These are phyloP conservation scores for Hyaloscypha finlandica DNA, from an alignment of 495 filamentous ascomycete genomes.

Conservation along the genomic window DNA sequence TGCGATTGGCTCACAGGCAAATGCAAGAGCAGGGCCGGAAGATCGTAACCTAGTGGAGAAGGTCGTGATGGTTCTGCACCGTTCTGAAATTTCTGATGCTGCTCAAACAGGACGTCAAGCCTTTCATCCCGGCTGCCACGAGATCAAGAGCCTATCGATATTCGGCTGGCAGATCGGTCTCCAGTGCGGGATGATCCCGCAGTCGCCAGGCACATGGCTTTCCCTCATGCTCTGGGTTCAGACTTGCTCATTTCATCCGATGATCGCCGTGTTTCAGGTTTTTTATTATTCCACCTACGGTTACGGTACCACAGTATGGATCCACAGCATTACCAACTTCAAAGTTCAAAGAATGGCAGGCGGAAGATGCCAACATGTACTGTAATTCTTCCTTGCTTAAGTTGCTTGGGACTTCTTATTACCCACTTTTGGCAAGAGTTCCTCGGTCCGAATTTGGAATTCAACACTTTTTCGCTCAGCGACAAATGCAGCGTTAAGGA, in stretches of 20 bases:
- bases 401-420: not conserved
- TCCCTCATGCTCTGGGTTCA: not conserved
- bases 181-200: constrained; percentile 12
- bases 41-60: constrained; percentile 3
- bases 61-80: not conserved
- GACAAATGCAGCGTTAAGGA: not conserved
- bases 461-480: not conserved
- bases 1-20: not conserved
- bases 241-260: not conserved
- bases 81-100: not conserved
- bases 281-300: not conserved
- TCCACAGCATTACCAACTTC: not conserved
- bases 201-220: not conserved
- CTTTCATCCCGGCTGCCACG: constrained; percentile 8
- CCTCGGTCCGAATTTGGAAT: constrained; percentile 1
- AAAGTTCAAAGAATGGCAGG: not conserved
- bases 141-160: constrained; percentile 7
- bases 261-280: not conserved
- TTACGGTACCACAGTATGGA: not conserved
- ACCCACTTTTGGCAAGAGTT: not conserved
- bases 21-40: not conserved
- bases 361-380: not conserved
- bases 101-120: not conserved
- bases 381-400: not conserved
- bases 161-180: constrained; percentile 2